Evolutionary conservation across 1,284 basidiomycete genomes (phyloP).

Genomic region (Ganoderma boninense): DNA sequence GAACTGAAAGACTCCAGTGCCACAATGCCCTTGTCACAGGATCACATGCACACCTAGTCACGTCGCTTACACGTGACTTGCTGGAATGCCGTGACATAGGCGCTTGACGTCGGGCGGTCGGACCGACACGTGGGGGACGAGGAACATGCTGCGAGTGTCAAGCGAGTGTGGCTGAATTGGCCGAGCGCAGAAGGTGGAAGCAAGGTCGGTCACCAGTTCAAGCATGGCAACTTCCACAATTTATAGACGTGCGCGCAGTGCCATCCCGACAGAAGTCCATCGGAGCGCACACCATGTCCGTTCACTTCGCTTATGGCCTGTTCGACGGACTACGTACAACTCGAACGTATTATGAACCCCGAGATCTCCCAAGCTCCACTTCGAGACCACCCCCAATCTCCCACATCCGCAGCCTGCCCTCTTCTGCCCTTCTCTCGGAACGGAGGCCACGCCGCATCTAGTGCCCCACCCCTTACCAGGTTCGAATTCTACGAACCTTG

Average conservation of each 20-base stretch:
- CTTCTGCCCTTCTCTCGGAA: constrained; percentile 5
- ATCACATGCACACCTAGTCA: neutral
- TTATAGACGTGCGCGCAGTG: constrained; percentile 9
- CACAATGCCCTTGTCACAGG: constrained; percentile 15
- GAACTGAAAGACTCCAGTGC: constrained; percentile 4
- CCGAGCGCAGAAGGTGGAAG: neutral
- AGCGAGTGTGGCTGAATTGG: constrained; percentile 1
- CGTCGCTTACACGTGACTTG: neutral
- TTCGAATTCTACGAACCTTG: constrained; percentile 1
- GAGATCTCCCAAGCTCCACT: neutral
- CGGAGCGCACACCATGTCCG: constrained; percentile 18
- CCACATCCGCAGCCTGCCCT: neutral
- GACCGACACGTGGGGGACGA: constrained; percentile 19
- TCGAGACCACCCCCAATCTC: neutral
- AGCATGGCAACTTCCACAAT: constrained; percentile 6
- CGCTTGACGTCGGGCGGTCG: neutral
- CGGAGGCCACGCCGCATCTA: neutral
- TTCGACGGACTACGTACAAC: neutral
- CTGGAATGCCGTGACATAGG: neutral
- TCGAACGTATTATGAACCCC: neutral
- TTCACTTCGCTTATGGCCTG: constrained; percentile 10
- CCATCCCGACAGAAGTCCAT: neutral
- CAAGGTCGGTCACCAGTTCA: constrained; percentile 9
- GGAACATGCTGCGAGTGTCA: constrained; percentile 5
- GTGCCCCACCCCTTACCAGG: neutral